Conservation (phyloP, 352 stramenopile species). For the Phytopythium delawarense region DNA sequence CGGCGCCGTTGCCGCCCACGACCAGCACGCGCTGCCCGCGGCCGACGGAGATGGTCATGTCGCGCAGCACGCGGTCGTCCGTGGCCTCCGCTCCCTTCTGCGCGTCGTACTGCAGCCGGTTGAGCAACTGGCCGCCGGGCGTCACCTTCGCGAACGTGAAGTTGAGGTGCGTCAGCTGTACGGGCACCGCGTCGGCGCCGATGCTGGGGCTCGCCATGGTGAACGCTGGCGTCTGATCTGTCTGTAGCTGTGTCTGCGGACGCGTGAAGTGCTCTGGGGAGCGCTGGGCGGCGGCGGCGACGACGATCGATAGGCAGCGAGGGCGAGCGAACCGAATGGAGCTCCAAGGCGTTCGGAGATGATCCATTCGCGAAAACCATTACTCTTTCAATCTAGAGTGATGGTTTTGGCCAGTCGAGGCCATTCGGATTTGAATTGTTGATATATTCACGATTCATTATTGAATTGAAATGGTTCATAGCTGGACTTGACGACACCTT, state of each 20-base stretch:
- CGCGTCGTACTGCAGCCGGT: conserved; percentile 47
- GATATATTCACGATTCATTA: background rate
- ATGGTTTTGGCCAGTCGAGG: background rate
- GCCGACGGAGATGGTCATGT: conserved; percentile 83
- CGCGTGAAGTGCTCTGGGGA: background rate
- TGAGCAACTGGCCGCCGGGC: conserved; percentile 52
- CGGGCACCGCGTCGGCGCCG: conserved; percentile 16
- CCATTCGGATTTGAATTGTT: background rate
- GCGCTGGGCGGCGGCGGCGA: background rate
- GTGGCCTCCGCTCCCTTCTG: conserved; percentile 3
- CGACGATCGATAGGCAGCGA: background rate
- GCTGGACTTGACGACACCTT: background rate
- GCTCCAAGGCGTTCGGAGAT: background rate
- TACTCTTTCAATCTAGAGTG: background rate
- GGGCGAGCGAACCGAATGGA: background rate
- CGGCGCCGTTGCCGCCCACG: conserved; percentile 93
- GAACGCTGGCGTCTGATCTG: background rate
- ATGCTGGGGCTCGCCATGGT: background rate
- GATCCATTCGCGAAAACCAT: background rate
- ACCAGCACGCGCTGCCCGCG: conserved; percentile 89
- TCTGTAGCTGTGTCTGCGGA: background rate
- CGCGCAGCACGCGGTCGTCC: conserved; percentile 79
- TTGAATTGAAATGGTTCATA: background rate
- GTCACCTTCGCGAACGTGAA: conserved; percentile 78
- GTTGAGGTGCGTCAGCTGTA: conserved; percentile 57